Base-by-base conservation (phyloP, 306 rosid genomes). In the Abrus precatorius region DNA sequence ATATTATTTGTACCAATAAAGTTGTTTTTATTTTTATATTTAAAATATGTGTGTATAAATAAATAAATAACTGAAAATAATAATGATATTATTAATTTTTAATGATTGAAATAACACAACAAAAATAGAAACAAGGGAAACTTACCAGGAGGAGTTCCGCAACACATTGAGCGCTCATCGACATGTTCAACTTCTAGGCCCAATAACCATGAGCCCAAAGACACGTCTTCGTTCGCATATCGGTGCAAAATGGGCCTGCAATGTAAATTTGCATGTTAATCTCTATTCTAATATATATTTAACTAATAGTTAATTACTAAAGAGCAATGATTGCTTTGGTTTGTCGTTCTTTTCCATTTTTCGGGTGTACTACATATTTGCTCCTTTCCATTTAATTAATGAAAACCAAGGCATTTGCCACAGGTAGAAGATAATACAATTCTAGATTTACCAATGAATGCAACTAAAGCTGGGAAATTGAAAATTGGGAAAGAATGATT, bases 151-250 rank as follows among this genome's bases (percentile, higher is more conserved):
- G 95, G 87, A 10, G 97, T 90, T 2, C 89, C 97, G 6, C 99
- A 95, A 53, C 99, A 95, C 94, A 95, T 89, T n/a, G 99, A 91
- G 2, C 86, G 92, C 11, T 92, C 97, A 43, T 95, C 94, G 0
- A 93, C 75, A 41, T 91, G 90, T 61, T 95, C 92, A 50, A 92
- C 97, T 41, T 95, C 97, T 5, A 95, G 77, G 20, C 99, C 97
- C 14, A 95, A 85, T 36, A 95, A 63, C 99, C 99, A 95, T 1
- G 99, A 76, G 2, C 99, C 99, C 44, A 95, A 52, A 7, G 97
- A 92, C 9, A 91, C 98, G 53, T 95, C 99, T 90, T 95, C 99
- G 30, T 95, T 92, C 4, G 99, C 97, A 47, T 91, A 95, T 79
- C 94, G 84, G 61, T 92, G 98, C 82, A 95, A 33, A 63, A 95